Conservation (phyloP, 768 basidiomycete genomes). For the Cystofilobasidium macerans region DNA sequence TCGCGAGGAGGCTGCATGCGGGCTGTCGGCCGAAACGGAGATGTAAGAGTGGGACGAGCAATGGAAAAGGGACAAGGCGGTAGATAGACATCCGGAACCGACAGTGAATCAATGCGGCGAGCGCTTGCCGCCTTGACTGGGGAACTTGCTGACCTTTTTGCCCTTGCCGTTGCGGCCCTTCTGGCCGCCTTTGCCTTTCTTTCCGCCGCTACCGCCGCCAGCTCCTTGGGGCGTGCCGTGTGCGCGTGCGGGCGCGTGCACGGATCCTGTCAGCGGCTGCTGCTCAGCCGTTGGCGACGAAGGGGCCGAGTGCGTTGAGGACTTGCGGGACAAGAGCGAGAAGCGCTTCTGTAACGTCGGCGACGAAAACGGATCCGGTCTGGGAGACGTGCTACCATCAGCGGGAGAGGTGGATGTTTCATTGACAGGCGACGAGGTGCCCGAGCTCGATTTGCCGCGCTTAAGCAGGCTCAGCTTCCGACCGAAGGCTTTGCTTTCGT, state of each 20-base stretch:
- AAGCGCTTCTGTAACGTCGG: slow-evolving; percentile 13
- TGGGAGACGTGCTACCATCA: background rate
- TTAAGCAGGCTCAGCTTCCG: slow-evolving; percentile 11
- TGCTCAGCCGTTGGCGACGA: background rate
- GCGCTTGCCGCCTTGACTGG: background rate
- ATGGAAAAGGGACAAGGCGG: no score
- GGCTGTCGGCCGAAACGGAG: no score
- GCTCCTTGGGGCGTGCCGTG: background rate
- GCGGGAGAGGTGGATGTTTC: background rate
- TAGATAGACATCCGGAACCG: no score
- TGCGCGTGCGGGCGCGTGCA: background rate
- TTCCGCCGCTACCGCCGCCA: background rate
- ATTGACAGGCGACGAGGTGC: background rate
- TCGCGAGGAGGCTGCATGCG: no score
- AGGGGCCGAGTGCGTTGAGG: background rate
- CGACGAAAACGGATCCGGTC: slow-evolving; percentile 1
- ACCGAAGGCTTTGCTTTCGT: slow-evolving; percentile 14
- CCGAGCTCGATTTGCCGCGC: slow-evolving; percentile 2
- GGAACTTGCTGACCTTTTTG: slow-evolving; percentile 16
- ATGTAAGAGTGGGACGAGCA: no score
- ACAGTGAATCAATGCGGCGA: background rate
- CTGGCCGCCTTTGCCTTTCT: slow-evolving; percentile 1
- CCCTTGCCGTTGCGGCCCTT: slow-evolving; percentile 22
- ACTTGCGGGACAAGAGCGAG: slow-evolving; percentile 1
- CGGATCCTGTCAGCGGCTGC: background rate